These are phyloP conservation scores for Hyaloscypha finlandica DNA, from an alignment of 495 filamentous ascomycete species.

Conservation along the genomic window DNA sequence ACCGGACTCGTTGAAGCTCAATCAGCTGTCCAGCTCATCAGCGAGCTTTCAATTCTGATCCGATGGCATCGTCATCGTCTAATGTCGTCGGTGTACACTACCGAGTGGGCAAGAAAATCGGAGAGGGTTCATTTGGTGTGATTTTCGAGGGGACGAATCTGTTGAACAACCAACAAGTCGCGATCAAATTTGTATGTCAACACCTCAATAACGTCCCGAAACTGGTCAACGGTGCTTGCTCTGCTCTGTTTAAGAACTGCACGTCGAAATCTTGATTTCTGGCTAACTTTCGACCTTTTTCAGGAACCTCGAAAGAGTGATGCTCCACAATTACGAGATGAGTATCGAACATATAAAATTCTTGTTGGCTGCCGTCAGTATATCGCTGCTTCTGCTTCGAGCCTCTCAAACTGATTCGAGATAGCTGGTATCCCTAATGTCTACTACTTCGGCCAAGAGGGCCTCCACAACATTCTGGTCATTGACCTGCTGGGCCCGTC, in stretches of 20 bases:
- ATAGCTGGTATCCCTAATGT: conserved; percentile 98
- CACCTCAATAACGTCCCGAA: background rate
- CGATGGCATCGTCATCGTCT: conserved; percentile 91
- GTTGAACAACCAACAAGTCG: conserved; percentile 98
- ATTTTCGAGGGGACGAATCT: conserved; percentile 99
- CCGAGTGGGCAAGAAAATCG: conserved; percentile 98
- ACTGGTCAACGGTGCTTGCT: background rate
- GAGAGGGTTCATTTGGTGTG: conserved; percentile 97
- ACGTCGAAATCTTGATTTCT: background rate
- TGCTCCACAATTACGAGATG: conserved; percentile 95
- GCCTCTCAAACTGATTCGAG: conserved; percentile 25
- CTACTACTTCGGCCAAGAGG: conserved; percentile 99
- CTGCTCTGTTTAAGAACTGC: background rate
- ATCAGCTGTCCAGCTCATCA: conserved; percentile 16
- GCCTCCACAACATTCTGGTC: conserved; percentile 97
- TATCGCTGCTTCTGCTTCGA: background rate
- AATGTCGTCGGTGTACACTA: conserved; percentile 99
- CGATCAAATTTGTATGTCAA: conserved; percentile 95
- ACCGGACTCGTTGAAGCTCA: conserved; percentile 19
- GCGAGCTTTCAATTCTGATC: conserved; percentile 17
- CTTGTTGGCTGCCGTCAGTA: conserved; percentile 97
- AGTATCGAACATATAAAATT: conserved; percentile 99
- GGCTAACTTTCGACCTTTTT: conserved; percentile 1
- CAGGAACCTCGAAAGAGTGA: conserved; percentile 99
- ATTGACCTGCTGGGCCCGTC: conserved; percentile 97